Evolutionary conservation across 2,329 filamentous ascomycete genomes (phyloP).

Genomic region (Colletotrichum salicis): DNA sequence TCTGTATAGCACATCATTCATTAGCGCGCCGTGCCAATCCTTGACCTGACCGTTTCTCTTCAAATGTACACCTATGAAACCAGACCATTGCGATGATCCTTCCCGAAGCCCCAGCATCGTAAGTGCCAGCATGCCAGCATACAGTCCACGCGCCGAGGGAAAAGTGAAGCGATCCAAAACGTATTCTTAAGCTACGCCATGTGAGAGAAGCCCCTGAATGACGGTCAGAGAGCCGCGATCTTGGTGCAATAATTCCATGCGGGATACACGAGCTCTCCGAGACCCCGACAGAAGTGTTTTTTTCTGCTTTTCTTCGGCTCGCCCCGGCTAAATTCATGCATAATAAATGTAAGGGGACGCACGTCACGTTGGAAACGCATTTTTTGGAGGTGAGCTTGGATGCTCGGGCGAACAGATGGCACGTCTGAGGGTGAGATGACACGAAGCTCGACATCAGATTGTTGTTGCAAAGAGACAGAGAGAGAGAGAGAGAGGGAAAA

Average conservation of each 20-base stretch:
- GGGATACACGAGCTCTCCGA: slow-evolving; percentile 16
- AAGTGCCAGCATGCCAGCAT: background rate
- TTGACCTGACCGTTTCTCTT: background rate
- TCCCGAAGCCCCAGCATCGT: background rate
- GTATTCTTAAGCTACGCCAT: background rate
- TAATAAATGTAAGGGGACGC: background rate
- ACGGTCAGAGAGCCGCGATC: slow-evolving; percentile 25
- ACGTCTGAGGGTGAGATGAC: slow-evolving; percentile 17
- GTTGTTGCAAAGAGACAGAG: background rate
- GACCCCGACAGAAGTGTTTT: slow-evolving; percentile 10
- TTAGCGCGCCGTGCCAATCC: background rate
- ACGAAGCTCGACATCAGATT: slow-evolving; percentile 7
- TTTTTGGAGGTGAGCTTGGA: background rate
- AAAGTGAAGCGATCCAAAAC: slow-evolving; percentile 8
- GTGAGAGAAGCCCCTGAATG: background rate
- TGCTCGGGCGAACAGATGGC: slow-evolving; percentile 11
- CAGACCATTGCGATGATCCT: background rate
- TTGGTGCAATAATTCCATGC: background rate
- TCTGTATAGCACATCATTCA: slow-evolving; percentile 8
- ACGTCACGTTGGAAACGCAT: background rate
- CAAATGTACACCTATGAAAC: background rate
- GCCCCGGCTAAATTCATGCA: slow-evolving; percentile 16
- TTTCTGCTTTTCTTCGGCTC: background rate
- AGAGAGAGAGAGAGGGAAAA: background rate
- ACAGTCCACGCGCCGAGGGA: background rate